Evolutionary conservation across 345 rosid genomes (phyloP), one percentile per base, ranked within the genome.

Genomic region (Nasturtium officinale): DNA sequence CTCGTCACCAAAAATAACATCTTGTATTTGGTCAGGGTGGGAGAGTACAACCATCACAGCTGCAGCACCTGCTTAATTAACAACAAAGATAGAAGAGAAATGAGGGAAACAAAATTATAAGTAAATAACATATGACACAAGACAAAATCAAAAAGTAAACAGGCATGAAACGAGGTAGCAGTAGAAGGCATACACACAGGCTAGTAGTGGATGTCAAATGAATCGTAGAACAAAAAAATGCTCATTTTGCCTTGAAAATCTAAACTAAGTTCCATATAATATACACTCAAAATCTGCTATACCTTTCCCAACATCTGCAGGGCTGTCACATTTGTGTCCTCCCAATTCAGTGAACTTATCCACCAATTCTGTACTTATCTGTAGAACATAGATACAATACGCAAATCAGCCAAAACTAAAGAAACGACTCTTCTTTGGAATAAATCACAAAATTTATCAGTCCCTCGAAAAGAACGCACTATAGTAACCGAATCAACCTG

Each of bases 41-140:
- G 96, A 85, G 48, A 85, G 76, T 78, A 83, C 71, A 58, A 92
- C 79, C 66, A 92, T 73, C 73, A 92, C 81, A 62, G 90, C 90
- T 69, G 84, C 81, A 65, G 80, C 89, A 64, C 82, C 98, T 90
- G 90, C 78, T 74, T 12, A 35, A 5, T 16, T 52, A 73, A 46
- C 60, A 72, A 65, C n/a, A n/a, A 30, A 17, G 13, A 29, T 21
- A 21, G 38, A 72, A 61, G 51, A 48, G 47, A 66, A 23, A 28
- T 51, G 54, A 45, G 45, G n/a, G 21, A 54, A 35, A 42, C 46
- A 42, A 13, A 42, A 42, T 1, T 42, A 42, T 13, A 42, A 45
- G 21, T 65, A 56, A 57, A 65, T 17, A 74, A 35, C 20, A 50
- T 42, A 42, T 48, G 37, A 66, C 46, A 35, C 55, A 21, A 13